Evolutionary conservation across 768 basidiomycete species (phyloP).

Genomic region (Chalciporus piperatus): DNA sequence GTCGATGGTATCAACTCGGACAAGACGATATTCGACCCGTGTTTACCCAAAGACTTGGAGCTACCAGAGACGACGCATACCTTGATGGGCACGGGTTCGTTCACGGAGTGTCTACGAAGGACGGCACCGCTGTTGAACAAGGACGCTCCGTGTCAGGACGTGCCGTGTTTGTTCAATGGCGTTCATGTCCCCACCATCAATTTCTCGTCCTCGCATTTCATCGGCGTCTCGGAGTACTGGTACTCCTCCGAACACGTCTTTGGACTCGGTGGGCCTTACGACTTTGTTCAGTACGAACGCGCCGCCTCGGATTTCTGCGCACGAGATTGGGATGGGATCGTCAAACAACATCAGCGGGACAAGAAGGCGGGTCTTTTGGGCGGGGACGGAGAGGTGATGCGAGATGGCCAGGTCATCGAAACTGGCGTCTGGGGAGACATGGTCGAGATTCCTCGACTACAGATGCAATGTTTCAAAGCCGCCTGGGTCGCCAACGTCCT

Average conservation of each 20-base stretch:
- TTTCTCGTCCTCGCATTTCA: slow-evolving; percentile 90
- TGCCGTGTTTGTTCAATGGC: slow-evolving; percentile 91
- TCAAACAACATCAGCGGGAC: slow-evolving; percentile 58
- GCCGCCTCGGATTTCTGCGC: slow-evolving; percentile 86
- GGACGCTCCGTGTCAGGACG: slow-evolving; percentile 73
- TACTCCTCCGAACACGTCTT: slow-evolving; percentile 98
- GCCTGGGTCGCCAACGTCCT: slow-evolving; percentile 97
- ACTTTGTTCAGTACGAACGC: slow-evolving; percentile 94
- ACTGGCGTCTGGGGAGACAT: slow-evolving; percentile 67
- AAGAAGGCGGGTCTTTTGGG: slow-evolving; percentile 47
- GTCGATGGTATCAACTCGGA: slow-evolving; percentile 18
- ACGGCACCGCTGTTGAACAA: slow-evolving; percentile 84
- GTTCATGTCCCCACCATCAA: slow-evolving; percentile 92
- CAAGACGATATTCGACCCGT: slow-evolving; percentile 72
- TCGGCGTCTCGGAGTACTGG: slow-evolving; percentile 99
- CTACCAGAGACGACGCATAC: slow-evolving; percentile 60
- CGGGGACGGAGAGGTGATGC: slow-evolving; percentile 64
- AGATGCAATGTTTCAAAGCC: slow-evolving; percentile 99
- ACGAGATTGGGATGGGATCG: slow-evolving; percentile 74
- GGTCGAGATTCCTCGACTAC: slow-evolving; percentile 79
- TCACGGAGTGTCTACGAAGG: slow-evolving; percentile 73
- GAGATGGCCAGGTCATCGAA: slow-evolving; percentile 58
- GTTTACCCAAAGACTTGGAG: slow-evolving; percentile 75
- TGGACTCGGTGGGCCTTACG: slow-evolving; percentile 90
- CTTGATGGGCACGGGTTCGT: slow-evolving; percentile 86